Evolutionary conservation across 2,329 filamentous ascomycete genomes (phyloP), one percentile per base, ranked within the genome.

Genomic region (Amesomyces nigricolor): DNA sequence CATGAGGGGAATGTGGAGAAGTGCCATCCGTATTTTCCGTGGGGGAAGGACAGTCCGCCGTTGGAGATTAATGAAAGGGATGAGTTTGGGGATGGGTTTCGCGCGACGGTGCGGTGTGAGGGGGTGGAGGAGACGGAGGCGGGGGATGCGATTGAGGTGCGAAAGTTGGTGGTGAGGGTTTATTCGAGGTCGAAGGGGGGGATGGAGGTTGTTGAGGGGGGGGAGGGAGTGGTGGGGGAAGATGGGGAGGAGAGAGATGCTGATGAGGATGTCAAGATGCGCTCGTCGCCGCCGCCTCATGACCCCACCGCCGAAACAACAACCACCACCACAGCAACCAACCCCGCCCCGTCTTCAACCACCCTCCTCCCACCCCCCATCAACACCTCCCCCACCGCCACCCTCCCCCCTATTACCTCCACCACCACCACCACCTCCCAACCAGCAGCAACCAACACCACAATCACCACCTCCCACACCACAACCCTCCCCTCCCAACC

Each of bases 21-120:
- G 71, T 97, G 92, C 71, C 89, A 82, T 62, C 88, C 86, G 44
- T 99, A 99, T 71, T 96, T 91, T 62, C 91, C 91, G 0, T 70
- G 77, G 52, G 71, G 74, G 42, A 68, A 77, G 14, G 78, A 81
- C 4, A 74, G 80, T 9, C 70, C 78, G 4, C 76, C 76, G 0
- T 78, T 77, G 65, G 70, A 74, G 47, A 71, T 89, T 62, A 87
- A 89, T 66, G 78, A 85, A 58, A 71, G 77, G 4, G 78, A 87
- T 60, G 79, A 83, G 58, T 86, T 87, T 64, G 78, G 77, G 44
- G 83, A 89, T 59, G 81, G 79, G 13, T 87, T 89, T 71, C 74
- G 80, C 43, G 89, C 86, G 11, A 80, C 78, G 14, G 77, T 97
- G 17, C 82, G 78, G 0, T 83, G 91, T 58, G 82, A 89, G 62